A percentile compares a stretch with the other conserved stretches of the same genome.
These are phyloP conservation scores for Seiridium unicorne DNA, from an alignment of 2,329 filamentous ascomycete species.

Conservation along the genomic window DNA sequence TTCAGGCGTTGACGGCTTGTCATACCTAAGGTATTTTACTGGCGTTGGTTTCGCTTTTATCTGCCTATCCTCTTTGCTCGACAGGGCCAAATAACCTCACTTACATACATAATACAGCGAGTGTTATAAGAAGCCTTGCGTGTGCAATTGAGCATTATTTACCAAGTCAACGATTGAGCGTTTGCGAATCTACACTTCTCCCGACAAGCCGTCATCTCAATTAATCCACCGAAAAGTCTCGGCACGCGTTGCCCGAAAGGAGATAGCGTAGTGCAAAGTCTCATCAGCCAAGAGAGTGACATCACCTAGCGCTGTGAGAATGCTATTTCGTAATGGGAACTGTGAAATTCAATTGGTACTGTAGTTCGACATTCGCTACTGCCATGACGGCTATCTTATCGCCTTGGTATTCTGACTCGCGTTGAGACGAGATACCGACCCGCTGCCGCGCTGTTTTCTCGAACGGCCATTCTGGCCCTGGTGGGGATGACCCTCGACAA, in stretches of 20 bases:
- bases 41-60: no score
- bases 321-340: slow-evolving; percentile 3
- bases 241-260: slow-evolving; percentile 1
- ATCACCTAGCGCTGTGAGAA: neutral
- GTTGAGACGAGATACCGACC: neutral
- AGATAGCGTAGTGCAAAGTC: neutral
- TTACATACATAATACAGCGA: neutral
- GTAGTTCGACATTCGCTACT: neutral
- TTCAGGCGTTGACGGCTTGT: no score
- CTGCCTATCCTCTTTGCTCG: no score
- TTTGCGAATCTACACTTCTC: neutral
- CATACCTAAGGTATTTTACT: no score
- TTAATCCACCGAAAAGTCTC: slow-evolving; percentile 1
- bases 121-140: neutral
- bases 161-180: neutral
- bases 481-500: slow-evolving; percentile 2
- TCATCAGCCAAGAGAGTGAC: neutral
- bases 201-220: neutral
- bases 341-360: neutral
- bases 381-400: slow-evolving; percentile 4
- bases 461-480: neutral
- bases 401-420: neutral
- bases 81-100: no score
- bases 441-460: neutral
- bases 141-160: neutral